A percentile compares a stretch with the other conserved stretches of the same genome.
phyloP scores from a whole-genome alignment of 805 yeast genomes.

The Candida pseudofarinosa region DNA sequence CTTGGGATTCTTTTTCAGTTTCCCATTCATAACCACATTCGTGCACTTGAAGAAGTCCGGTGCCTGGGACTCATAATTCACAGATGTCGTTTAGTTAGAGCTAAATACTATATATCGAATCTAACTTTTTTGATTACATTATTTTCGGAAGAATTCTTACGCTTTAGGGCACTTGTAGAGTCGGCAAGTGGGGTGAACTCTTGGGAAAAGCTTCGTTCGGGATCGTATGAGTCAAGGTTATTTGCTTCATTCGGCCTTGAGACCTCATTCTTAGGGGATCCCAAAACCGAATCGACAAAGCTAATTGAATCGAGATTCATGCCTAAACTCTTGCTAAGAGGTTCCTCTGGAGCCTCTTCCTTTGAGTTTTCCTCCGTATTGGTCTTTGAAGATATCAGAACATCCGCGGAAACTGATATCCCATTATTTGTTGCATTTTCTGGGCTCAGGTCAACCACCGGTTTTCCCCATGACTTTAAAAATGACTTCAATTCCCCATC shows the following conservation, averaged over 20 bases:
- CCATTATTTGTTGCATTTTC: background rate
- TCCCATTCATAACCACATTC: slow-evolving; percentile 74
- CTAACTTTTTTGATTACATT: slow-evolving; percentile 28
- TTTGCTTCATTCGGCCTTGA: slow-evolving; percentile 8
- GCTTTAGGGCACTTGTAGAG: slow-evolving; percentile 20
- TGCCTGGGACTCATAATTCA: slow-evolving; percentile 21
- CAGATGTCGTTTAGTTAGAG: background rate
- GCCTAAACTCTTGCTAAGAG: slow-evolving; percentile 17
- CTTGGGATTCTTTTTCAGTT: slow-evolving; percentile 46
- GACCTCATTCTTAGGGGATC: slow-evolving; percentile 13
- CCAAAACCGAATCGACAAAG: slow-evolving; percentile 13
- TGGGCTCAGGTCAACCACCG: slow-evolving; percentile 6
- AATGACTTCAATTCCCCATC: slow-evolving; percentile 8
- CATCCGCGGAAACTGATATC: background rate
- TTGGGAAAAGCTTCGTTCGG: slow-evolving; percentile 11
- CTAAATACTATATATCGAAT: slow-evolving; percentile 14
- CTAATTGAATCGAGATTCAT: slow-evolving; percentile 16
- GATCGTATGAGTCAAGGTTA: slow-evolving; percentile 21
- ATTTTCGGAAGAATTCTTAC: slow-evolving; percentile 11
- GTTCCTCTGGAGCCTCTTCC: slow-evolving; percentile 3
- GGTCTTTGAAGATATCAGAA: background rate
- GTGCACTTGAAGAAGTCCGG: slow-evolving; percentile 91
- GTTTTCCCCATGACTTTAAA: slow-evolving; percentile 20
- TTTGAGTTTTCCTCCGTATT: background rate
- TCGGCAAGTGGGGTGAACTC: background rate